Percentiles rank a stretch among this genome's conserved stretches.
Evolutionary conservation across 2,329 filamentous ascomycete species (phyloP).

Genomic region (Colletotrichum cordylinicola): DNA sequence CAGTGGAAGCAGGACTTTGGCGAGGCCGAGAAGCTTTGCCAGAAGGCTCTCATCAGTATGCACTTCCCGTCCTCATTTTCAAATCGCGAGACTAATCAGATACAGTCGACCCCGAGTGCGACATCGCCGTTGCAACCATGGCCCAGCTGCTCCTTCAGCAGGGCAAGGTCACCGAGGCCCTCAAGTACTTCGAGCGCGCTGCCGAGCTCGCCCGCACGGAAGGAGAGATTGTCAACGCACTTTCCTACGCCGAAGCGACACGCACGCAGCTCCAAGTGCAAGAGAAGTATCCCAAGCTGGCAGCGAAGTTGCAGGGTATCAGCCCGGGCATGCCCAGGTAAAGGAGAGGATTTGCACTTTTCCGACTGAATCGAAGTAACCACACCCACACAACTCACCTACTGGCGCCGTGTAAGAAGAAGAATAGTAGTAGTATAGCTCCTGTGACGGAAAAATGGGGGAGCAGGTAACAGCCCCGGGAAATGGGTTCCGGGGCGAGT

Average conservation of each 20-base stretch:
- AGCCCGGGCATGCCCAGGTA: slow-evolving; percentile 24
- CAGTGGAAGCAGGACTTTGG: slow-evolving; percentile 98
- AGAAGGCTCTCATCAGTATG: slow-evolving; percentile 96
- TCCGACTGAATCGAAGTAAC: not conserved
- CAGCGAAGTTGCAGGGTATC: slow-evolving; percentile 71
- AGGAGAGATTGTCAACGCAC: slow-evolving; percentile 92
- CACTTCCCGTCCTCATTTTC: slow-evolving; percentile 25
- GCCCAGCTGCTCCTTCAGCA: slow-evolving; percentile 96
- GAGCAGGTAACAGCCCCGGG: not conserved
- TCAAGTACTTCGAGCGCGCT: slow-evolving; percentile 96
- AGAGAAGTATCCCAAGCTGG: slow-evolving; percentile 83
- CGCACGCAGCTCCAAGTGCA: slow-evolving; percentile 93
- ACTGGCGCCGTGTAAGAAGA: slow-evolving; percentile 19
- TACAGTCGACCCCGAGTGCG: slow-evolving; percentile 94
- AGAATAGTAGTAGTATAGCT: slow-evolving; percentile 11
- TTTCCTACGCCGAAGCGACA: slow-evolving; percentile 96
- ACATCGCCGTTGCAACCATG: slow-evolving; percentile 98
- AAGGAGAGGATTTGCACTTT: not conserved
- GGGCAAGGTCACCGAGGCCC: slow-evolving; percentile 93
- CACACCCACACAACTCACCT: not conserved
- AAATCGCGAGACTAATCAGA: slow-evolving; percentile 34
- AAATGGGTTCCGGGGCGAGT: not conserved
- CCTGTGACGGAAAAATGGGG: not conserved
- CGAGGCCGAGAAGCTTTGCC: slow-evolving; percentile 94
- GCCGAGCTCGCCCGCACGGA: slow-evolving; percentile 94